These are phyloP conservation scores for Diaporthe ilicicola DNA, from an alignment of 2,329 filamentous ascomycete genomes.

Conservation along the genomic window DNA sequence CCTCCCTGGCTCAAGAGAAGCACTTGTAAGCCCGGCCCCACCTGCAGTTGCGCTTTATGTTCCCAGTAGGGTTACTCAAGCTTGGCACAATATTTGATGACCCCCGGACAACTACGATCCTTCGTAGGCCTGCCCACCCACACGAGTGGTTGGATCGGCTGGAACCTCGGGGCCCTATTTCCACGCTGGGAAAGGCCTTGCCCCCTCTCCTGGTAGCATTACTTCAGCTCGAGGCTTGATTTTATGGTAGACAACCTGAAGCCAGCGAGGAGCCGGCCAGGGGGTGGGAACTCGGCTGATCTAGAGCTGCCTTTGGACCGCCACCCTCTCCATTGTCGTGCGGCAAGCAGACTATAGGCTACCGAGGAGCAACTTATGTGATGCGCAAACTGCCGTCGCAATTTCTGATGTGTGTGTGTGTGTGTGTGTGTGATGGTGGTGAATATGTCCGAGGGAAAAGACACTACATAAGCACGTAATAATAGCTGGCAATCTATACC, in stretches of 20 bases:
- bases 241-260: background rate
- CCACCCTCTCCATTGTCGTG: background rate
- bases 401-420: background rate
- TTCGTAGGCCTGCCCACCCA: background rate
- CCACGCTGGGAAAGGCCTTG: conserved; percentile 2
- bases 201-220: background rate
- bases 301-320: conserved; percentile 1
- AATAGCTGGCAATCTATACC: background rate
- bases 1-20: too few relatives aligned
- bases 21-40: background rate
- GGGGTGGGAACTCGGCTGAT: background rate
- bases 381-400: background rate
- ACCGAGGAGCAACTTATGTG: background rate
- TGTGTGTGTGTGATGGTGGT: background rate
- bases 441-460: background rate
- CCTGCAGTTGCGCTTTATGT: background rate
- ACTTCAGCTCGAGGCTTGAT: conserved; percentile 5
- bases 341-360: background rate
- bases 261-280: background rate
- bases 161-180: background rate
- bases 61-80: conserved; percentile 1
- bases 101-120: background rate
- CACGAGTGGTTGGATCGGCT: background rate
- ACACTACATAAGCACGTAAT: conserved; percentile 3
- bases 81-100: background rate